These are phyloP conservation scores for Ophiostoma sp. DNA, from an alignment of 2,329 filamentous ascomycete genomes.

Conservation along the genomic window DNA sequence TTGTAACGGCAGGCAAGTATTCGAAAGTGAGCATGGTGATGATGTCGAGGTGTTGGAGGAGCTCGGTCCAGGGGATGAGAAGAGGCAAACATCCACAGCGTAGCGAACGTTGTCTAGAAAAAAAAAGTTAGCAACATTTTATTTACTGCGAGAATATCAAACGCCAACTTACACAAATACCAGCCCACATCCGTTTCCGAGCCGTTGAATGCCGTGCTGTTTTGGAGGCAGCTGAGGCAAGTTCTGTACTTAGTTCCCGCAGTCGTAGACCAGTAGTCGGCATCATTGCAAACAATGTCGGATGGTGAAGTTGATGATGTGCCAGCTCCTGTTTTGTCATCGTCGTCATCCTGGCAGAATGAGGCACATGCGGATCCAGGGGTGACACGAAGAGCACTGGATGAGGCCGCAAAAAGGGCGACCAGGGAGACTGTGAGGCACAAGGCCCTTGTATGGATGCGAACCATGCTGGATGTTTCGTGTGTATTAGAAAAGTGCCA, in stretches of 20 bases:
- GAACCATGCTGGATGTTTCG: background rate
- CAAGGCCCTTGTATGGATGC: background rate
- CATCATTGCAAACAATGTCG: conserved; percentile 51
- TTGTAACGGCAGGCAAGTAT: conserved; percentile 45
- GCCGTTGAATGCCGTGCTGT: conserved; percentile 44
- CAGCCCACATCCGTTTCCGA: conserved; percentile 46
- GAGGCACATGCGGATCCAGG: conserved; percentile 53
- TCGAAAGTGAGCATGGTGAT: conserved; percentile 46
- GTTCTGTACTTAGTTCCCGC: conserved; percentile 49
- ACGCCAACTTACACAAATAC: conserved; percentile 48
- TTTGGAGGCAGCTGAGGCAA: conserved; percentile 50
- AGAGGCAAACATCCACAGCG: conserved; percentile 50
- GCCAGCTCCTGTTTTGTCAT: conserved; percentile 37
- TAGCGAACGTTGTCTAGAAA: conserved; percentile 52
- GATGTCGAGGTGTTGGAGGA: conserved; percentile 41
- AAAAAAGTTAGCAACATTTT: background rate
- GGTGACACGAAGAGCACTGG: conserved; percentile 46
- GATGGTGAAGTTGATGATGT: conserved; percentile 41
- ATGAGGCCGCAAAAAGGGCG: conserved; percentile 24
- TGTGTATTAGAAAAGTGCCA: too few relatives aligned
- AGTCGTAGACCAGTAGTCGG: conserved; percentile 41
- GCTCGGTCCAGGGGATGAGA: conserved; percentile 37
- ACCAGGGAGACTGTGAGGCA: background rate
- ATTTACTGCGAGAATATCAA: background rate
- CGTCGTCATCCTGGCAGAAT: conserved; percentile 46